These are phyloP conservation scores for Starmerella sirachaensis DNA, from an alignment of 805 yeast genomes.

Conservation along the genomic window DNA sequence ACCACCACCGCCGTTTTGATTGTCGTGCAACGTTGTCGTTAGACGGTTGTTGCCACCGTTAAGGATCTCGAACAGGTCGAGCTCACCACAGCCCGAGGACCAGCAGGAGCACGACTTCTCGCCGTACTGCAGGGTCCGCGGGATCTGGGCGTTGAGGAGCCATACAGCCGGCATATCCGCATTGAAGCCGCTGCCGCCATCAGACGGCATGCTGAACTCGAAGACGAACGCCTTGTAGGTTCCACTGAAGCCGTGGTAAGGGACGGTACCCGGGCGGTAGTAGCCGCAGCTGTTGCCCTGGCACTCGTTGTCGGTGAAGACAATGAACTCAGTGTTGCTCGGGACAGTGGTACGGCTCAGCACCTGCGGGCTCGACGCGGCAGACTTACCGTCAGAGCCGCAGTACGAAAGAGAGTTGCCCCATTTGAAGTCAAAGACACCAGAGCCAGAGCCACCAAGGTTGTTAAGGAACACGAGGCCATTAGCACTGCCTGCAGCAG, in stretches of 20 bases:
- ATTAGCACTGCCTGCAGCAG: conserved; percentile 52
- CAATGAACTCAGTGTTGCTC: conserved; percentile 68
- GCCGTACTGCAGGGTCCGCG: conserved; percentile 95
- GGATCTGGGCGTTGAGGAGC: conserved; percentile 89
- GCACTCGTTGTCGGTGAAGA: conserved; percentile 49
- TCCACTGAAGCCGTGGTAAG: conserved; percentile 91
- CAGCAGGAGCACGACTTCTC: conserved; percentile 81
- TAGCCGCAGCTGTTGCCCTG: conserved; percentile 55
- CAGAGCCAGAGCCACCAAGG: conserved; percentile 71
- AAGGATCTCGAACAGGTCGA: conserved; percentile 86
- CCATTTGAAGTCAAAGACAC: conserved; percentile 72
- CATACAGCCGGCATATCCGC: conserved; percentile 97
- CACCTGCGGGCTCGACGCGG: conserved; percentile 56
- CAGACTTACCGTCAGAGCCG: conserved; percentile 63
- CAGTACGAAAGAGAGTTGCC: conserved; percentile 89
- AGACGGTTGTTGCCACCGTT: conserved; percentile 62
- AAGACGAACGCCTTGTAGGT: conserved; percentile 72
- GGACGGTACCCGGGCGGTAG: conserved; percentile 77
- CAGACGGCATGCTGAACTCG: conserved; percentile 89
- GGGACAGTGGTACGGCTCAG: conserved; percentile 55
- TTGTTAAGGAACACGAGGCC: conserved; percentile 78
- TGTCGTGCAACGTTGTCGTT: conserved; percentile 65
- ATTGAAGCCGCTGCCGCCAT: conserved; percentile 38
- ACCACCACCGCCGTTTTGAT: conserved; percentile 74
- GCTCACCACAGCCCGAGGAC: conserved; percentile 95